Conservation (phyloP, 345 rosid species). For the Clausena lansium region DNA sequence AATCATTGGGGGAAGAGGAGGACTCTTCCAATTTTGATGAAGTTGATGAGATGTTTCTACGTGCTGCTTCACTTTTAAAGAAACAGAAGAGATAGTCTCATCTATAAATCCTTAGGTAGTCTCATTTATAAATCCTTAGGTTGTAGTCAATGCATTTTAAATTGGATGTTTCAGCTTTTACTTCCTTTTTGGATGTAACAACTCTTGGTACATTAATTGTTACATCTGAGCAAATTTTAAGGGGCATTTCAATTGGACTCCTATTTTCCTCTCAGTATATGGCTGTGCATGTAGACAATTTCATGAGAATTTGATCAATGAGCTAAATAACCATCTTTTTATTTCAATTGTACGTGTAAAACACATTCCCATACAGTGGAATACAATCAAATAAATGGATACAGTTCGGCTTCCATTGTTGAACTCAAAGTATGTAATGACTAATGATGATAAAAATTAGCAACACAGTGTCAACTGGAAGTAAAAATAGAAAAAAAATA, state of each 20-base stretch:
- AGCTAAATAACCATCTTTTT: not conserved
- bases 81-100: slow-evolving; percentile 44
- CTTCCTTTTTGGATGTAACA: not conserved
- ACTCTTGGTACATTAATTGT: not conserved
- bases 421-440: not conserved
- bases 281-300: not conserved
- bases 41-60: slow-evolving; percentile 78
- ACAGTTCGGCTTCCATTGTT: not conserved
- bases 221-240: not conserved
- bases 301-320: not conserved
- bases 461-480: not conserved
- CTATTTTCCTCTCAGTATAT: not conserved
- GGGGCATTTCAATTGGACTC: not conserved
- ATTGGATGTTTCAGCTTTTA: not conserved
- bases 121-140: not conserved
- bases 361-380: not conserved
- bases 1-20: slow-evolving; percentile 25
- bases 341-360: not conserved
- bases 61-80: slow-evolving; percentile 74
- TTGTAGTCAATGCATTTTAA: not conserved
- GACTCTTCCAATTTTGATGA: slow-evolving; percentile 67
- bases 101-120: not conserved
- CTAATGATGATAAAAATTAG: not conserved
- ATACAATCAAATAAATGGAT: slow-evolving; percentile 6
- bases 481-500: not conserved